Conservation (phyloP, 495 filamentous ascomycete genomes). For the Penicillium simplicissimum region DNA sequence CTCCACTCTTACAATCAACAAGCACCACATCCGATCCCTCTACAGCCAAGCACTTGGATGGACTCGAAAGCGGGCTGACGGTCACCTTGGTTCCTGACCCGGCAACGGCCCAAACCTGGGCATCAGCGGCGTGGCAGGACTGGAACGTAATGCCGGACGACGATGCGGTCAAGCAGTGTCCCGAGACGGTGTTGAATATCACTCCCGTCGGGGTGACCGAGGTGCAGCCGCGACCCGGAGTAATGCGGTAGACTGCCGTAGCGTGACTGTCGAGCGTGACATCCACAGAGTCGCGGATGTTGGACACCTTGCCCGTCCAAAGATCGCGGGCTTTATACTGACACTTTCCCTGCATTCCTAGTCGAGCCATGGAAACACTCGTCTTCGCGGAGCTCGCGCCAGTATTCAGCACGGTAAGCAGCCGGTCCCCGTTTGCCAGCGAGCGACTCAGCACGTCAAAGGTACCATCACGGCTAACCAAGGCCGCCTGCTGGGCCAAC, state of each 20-base stretch:
- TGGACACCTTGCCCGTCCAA: slow-evolving; percentile 15
- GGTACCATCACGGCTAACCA: slow-evolving; percentile 36
- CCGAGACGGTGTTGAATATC: slow-evolving; percentile 36
- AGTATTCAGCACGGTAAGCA: slow-evolving; percentile 37
- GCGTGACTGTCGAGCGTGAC: slow-evolving; percentile 32
- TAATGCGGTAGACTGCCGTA: slow-evolving; percentile 31
- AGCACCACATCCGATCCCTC: slow-evolving; percentile 11
- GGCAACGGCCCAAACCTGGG: slow-evolving; percentile 34
- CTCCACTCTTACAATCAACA: slow-evolving; percentile 14
- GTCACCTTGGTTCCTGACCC: slow-evolving; percentile 18
- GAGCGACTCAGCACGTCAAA: slow-evolving; percentile 37
- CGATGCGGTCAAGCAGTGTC: slow-evolving; percentile 32
- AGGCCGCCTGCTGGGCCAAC: slow-evolving; percentile 41
- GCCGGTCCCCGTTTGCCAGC: slow-evolving; percentile 32
- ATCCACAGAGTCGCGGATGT: slow-evolving; percentile 15
- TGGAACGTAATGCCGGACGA: slow-evolving; percentile 19
- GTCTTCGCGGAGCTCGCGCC: slow-evolving; percentile 22
- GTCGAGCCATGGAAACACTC: slow-evolving; percentile 18
- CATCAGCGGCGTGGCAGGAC: slow-evolving; percentile 24
- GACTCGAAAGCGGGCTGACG: slow-evolving; percentile 28
- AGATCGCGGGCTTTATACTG: slow-evolving; percentile 27
- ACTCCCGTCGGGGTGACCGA: slow-evolving; percentile 33
- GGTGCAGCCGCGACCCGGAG: slow-evolving; percentile 15
- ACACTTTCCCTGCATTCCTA: slow-evolving; percentile 28
- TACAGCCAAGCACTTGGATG: slow-evolving; percentile 22